Evolutionary conservation across 140 eudicot species (phyloP), one percentile per base, ranked within the genome.

Genomic region (Oenanthe javanica): DNA sequence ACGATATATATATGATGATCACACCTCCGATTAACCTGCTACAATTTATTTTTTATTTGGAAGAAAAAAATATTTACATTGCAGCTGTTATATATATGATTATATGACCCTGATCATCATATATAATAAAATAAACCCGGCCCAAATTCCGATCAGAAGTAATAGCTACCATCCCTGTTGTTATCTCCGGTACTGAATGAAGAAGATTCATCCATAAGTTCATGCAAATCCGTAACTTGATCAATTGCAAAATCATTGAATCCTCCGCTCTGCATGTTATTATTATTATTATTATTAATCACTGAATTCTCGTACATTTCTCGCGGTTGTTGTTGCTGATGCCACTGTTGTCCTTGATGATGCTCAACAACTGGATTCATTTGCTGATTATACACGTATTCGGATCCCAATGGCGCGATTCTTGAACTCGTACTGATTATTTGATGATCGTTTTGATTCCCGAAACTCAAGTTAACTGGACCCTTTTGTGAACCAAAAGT

Each of bases 181-280:
- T 38, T 61, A 47, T 50, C 69, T 25, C 76, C 75, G 8, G 67
- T 59, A 15, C 16, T 46, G 61, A 73, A 45, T 3, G 72, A 13
- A 23, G 82, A 45, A 66, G 82, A 79, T 48, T 48, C 76, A 18
- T 79, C 82, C 46, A 64, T 48, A 27, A 79, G 63, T 15, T 79
- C 82, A 9, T 47, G 76, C 16, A 47, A 50, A 73, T 73, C 77
- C 11, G 82, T 5, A 5, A 47, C 76, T 27, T 79, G 47, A 27
- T 66, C 63, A 1, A 66, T 64, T 6, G 2, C 82, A 66, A 64
- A 79, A 14, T 66, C 82, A 27, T 79, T 76, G 48, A 79, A 15
- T 45, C 18, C 70, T 0, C 45, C 61, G 48, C 23, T 48, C 18
- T 64, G 64, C 76, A 27, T 25, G 76, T 79, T 66, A 49, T 21